Evolutionary conservation across 768 basidiomycete species (phyloP), one percentile per base, ranked within the genome.

Genomic region (Boletus subparvulus): DNA sequence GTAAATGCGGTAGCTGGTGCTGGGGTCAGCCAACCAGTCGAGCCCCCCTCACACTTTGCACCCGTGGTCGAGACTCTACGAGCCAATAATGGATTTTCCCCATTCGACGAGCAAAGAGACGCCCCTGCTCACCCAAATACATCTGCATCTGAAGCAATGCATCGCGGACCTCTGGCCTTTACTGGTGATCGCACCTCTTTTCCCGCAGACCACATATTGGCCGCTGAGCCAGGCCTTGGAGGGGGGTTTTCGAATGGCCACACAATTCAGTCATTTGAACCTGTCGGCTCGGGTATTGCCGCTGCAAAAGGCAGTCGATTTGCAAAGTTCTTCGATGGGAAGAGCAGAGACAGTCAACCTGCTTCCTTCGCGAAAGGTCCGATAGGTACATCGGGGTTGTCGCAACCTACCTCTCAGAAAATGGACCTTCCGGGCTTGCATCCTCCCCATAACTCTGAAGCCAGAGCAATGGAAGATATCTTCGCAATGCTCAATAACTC

Each of bases 321-420:
- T 69, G 91, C 90, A 33, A 93, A 92, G 68, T 91, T 92, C 71
- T 93, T 92, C 60, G 90, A 92, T 62, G 80, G 80, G n/a, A 91
- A 89, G 69, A 65, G 67, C 32, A 80, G 79, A 59, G 84, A 85
- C 14, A 64, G 63, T 42, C 71, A 61, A 53, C 59, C 61, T 58
- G 36, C 58, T 19, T 61, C 71, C 39, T 60, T 72, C 33, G 63
- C 73, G 16, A 83, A 82, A 56, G 61, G 73, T 28, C 72, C 75
- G 39, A 70, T 71, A 11, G 72, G 71, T 33, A 74, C 75, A 19
- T 72, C 78, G 42, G 67, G 72, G 41, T 75, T 83, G 44, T 72
- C 79, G 28, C 81, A 83, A 32, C 75, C 81, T n/a, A 72, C 67
- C 50, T 68, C 72, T 47, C 82, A 77, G 58, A 78, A 82, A 60